Evolutionary conservation across 2,329 filamentous ascomycete genomes (phyloP).

Genomic region (Cordyceps javanica): DNA sequence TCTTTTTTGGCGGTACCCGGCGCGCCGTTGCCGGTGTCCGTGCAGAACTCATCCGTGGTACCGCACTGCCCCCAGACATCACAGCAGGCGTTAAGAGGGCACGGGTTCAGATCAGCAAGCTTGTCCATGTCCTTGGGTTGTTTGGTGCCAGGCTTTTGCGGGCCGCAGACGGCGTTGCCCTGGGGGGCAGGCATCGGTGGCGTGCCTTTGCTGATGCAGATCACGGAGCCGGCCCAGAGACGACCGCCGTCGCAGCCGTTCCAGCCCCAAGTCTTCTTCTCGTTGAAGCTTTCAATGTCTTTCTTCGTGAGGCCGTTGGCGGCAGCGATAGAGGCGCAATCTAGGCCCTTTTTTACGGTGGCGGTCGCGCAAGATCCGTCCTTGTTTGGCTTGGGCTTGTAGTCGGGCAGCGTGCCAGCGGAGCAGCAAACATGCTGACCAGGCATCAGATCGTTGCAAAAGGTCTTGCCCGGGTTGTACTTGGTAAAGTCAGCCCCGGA

Average conservation of each 20-base stretch:
- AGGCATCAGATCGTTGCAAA: not conserved
- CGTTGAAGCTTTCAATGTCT: constrained; percentile 21
- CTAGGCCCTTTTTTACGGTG: not conserved
- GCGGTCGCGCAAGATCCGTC: not conserved
- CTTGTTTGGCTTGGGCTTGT: not conserved
- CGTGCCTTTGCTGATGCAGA: constrained; percentile 19
- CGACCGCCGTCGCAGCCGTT: constrained; percentile 16
- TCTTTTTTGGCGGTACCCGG: constrained; percentile 12
- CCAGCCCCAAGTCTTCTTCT: constrained; percentile 22
- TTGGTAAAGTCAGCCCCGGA: constrained; percentile 29
- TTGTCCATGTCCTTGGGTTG: constrained; percentile 10
- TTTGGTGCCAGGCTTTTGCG: constrained; percentile 19
- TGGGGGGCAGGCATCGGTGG: constrained; percentile 18
- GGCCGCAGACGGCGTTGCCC: constrained; percentile 19
- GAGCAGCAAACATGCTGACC: constrained; percentile 6
- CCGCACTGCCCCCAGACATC: constrained; percentile 36
- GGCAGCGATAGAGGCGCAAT: constrained; percentile 19
- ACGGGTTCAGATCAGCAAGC: constrained; percentile 22
- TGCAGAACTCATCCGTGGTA: constrained; percentile 32
- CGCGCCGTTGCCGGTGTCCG: constrained; percentile 4
- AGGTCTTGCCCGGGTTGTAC: constrained; percentile 9
- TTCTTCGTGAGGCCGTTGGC: constrained; percentile 15
- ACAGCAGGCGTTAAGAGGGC: constrained; percentile 24
- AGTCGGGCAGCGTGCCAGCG: not conserved
- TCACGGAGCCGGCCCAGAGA: constrained; percentile 13